Base-by-base conservation (phyloP, 257 asterid genomes). In the Nicotiana benthamiana region DNA sequence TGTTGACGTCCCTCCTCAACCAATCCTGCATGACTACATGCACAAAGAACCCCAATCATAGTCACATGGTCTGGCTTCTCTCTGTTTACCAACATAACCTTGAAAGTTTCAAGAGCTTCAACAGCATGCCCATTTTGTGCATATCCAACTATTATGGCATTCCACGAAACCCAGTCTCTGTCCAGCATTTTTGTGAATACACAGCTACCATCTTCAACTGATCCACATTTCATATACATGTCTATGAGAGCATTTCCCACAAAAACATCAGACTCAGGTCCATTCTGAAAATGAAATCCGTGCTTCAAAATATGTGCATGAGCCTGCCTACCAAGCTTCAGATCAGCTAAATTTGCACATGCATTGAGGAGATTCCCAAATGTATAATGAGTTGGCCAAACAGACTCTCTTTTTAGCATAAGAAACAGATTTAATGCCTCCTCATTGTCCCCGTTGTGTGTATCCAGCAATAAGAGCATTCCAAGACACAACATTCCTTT, bases 181-280 rank as follows among this genome's bases (percentile, higher is more conserved):
- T 79, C 82, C 24, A 64, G 46, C 82, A 79, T 64, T 48, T 79
- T 79, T 51, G 74, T 27, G 77, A 79, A 79, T 18, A 79, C 82
- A 20, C 60, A 48, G 13, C 65, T 27, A 63, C 82, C 82, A 48
- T 79, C 82, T 64, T n/a, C 82, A 12, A 64, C 77, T 27, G 82
- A 79, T 48, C 82, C 82, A 27, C 82, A 79, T 54, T 79, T 79
- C 82, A 64, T 79, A 79, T 79, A 79, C 82, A 79, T 79, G 62
- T 79, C 82, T 79, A 79, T 79, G 8, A 64, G 76, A 64, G 65
- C 53, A 64, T 79, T 79, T 28, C 82, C 77, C 52, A 79, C 82
- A 30, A 79, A 79, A 51, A 79, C 77, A 79, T 79, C 82, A 18
- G 82, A 32, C 53, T 79, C 77, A 2, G 82, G 82, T 27, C 77